Evolutionary conservation across 352 stramenopile genomes (phyloP), one percentile per base, ranked within the genome.

Genomic region (Pythium angustatum): DNA sequence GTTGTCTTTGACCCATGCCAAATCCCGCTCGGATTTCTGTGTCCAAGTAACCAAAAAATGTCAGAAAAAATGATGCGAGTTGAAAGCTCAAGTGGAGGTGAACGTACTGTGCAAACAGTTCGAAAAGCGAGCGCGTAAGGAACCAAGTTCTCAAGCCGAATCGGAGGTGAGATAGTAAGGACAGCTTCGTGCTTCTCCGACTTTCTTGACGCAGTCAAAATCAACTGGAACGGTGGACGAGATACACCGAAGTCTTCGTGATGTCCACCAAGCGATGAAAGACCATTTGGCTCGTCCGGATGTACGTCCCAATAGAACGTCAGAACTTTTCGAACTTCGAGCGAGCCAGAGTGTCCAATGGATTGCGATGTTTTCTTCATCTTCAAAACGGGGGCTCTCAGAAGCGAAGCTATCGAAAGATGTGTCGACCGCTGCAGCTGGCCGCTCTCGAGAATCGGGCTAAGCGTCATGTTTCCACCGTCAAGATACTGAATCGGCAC

Each of bases 401-500:
- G 57, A n/a, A 93, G 56, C 36, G 73, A 71, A 26, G 68, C 67
- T n/a, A 93, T 90, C 2, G 77, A 83, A 26, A 91, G 68, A 2
- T 74, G 68, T 2, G 80, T 69, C 2, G 83, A 93, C 4, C 59
- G 60, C 41, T 91, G 85, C 14, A 93, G 71, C 49, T 83, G 71
- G 12, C 84, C 82, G 40, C 87, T 81, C 3, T 44, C 34, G 1
- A 93, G 64, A 47, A 90, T 43, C n/a, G 86, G 86, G 27, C 81
- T 83, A 21, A 94, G 86, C 31, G 85, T 83, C 51, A 95, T 82
- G 15, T 77, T 80, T 0, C 86, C 83, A 26, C 72, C 71, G 22
- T 92, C 81, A 10, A 93, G 68, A 43, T 83, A 92, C 59, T 95
- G 86, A 43, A 95, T 88, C 4, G 86, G 86, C 31, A 93, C 75